Percentiles rank a stretch among this genome's conserved stretches.
Conservation (phyloP, 2,329 filamentous ascomycete species). For the Trichoderma atrobrunneum region DNA sequence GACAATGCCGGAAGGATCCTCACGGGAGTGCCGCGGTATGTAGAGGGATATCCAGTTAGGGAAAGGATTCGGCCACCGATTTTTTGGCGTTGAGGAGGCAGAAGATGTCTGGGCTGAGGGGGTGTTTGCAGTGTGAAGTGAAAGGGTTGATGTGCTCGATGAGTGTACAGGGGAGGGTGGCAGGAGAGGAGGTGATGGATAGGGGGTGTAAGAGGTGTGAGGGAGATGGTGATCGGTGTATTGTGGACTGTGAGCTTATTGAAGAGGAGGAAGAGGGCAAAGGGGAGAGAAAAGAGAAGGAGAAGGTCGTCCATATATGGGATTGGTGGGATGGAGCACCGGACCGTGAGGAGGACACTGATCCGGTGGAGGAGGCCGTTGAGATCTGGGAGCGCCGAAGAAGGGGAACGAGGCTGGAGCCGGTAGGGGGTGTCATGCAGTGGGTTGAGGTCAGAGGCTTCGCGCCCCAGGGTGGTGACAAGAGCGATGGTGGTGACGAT, state of each 20-base stretch:
- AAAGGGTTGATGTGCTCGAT: slow-evolving; percentile 28
- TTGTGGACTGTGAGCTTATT: slow-evolving; percentile 3
- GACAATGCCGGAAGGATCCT: slow-evolving; percentile 12
- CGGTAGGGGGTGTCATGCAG: neutral
- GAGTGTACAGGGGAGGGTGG: slow-evolving; percentile 26
- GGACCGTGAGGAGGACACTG: neutral
- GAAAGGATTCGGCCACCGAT: slow-evolving; percentile 20
- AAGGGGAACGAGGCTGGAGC: slow-evolving; percentile 4
- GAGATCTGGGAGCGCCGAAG: slow-evolving; percentile 2
- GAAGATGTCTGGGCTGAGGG: neutral
- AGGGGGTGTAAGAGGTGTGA: slow-evolving; percentile 29
- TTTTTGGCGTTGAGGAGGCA: slow-evolving; percentile 2
- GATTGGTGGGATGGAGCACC: neutral
- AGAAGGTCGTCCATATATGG: neutral
- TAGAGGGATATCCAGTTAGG: slow-evolving; percentile 30
- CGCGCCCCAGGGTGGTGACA: neutral
- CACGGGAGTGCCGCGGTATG: slow-evolving; percentile 24
- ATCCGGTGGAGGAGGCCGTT: neutral
- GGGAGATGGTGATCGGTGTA: slow-evolving; percentile 29
- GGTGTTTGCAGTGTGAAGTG: slow-evolving; percentile 28
- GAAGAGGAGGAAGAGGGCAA: neutral
- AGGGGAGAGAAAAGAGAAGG: neutral
- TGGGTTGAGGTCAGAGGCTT: slow-evolving; percentile 9
- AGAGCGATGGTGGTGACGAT: neutral
- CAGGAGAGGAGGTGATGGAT: slow-evolving; percentile 30